Evolutionary conservation across 2,329 filamentous ascomycete genomes (phyloP).

Genomic region (Pyricularia grisea): DNA sequence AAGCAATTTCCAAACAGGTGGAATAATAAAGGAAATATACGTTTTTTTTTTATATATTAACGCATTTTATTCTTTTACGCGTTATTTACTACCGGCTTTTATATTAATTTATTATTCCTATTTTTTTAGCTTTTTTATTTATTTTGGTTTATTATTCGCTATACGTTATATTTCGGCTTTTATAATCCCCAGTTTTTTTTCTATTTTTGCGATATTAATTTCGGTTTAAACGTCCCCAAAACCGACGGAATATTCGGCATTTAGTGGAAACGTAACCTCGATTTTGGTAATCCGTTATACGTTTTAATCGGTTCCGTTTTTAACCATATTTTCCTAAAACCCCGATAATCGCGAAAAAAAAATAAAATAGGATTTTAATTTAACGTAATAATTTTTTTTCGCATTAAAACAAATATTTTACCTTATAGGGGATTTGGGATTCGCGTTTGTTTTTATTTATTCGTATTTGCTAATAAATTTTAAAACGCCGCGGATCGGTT

Average conservation of each 20-base stretch:
- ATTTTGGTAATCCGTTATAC: not conserved
- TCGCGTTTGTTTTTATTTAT: not conserved
- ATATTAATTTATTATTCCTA: not conserved
- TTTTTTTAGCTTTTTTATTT: not conserved
- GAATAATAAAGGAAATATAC: not conserved
- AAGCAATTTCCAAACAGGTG: not conserved
- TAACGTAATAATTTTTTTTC: not conserved
- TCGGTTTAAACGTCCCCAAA: not conserved
- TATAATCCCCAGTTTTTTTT: not conserved
- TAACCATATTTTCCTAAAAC: not conserved
- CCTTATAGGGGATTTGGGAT: not conserved
- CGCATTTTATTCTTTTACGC: not conserved
- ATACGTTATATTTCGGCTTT: not conserved
- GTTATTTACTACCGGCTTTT: not conserved
- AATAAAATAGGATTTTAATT: not conserved
- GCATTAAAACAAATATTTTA: not conserved
- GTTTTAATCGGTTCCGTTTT: not conserved
- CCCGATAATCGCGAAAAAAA: not conserved
- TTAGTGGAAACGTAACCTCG: not conserved
- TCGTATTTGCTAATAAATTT: slow-evolving; percentile 13
- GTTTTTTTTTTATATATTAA: not conserved
- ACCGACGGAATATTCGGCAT: not conserved
- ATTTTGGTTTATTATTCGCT: not conserved
- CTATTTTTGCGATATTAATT: not conserved
- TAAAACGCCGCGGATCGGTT: slow-evolving; percentile 28